Evolutionary conservation across 2,329 filamentous ascomycete species (phyloP), one percentile per base, ranked within the genome.

Genomic region (Botryotinia calthae): DNA sequence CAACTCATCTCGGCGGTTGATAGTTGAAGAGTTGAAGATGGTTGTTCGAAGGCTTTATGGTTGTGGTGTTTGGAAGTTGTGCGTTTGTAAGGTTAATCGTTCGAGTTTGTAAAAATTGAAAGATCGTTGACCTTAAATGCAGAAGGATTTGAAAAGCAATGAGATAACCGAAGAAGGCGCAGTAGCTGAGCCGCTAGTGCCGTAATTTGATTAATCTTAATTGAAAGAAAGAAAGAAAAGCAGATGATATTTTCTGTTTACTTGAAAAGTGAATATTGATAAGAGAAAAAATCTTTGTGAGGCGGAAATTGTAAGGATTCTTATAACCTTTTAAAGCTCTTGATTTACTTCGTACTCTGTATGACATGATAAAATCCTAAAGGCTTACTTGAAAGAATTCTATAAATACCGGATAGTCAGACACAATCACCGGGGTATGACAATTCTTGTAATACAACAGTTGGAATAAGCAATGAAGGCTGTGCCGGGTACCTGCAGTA

Each of bases 271-370:
- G 67, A 70, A 61, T 70, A 22, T 28, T 9, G 28, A 64, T 40
- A 16, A 65, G 25, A 71, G 31, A 31, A 28, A 25, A 48, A 46
- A 18, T 58, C 48, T 28, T 46, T 71, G 37, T n/a, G 22, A 31
- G 18, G 31, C 64, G 61, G 59, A 58, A 71, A 71, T 62, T 66
- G 37, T 44, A 66, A 71, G 70, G 48, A 71, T 71, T 66, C 8
- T 59, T 1, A 58, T 5, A n/a, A 42, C 20, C 61, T 71, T 71
- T 66, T 71, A 42, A 42, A 66, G n/a, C 16, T 44, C 58, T 40
- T n/a, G n/a, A 28, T 62, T 62, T 12, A 42, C 20, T 40, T 44
- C 3, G 12, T 42, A 20, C 20, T 25, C n/a, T 3, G 20, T 34
- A 20, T 25, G 22, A 46, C 12, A 22, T 14, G 40, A 1, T 28